These are phyloP conservation scores for Moesziomyces globuligerus DNA, from an alignment of 1,284 basidiomycete genomes.

Conservation along the genomic window DNA sequence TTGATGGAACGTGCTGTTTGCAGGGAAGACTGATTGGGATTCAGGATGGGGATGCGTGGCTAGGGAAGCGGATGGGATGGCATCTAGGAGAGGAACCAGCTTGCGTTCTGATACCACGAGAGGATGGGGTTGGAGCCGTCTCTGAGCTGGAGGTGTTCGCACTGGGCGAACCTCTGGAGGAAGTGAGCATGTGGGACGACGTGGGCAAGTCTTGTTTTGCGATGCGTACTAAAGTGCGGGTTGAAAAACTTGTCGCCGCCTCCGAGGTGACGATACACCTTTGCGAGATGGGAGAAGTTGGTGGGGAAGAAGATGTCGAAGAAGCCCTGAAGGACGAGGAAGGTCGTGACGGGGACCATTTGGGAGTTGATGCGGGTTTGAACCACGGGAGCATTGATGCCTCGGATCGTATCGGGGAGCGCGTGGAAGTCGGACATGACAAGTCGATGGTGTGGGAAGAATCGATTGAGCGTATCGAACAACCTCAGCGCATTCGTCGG, in stretches of 20 bases:
- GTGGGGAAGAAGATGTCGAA: conserved; percentile 99
- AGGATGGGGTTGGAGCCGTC: conserved; percentile 89
- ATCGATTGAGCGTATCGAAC: conserved; percentile 80
- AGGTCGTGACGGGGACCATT: conserved; percentile 83
- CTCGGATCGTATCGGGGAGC: conserved; percentile 84
- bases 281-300: conserved; percentile 78
- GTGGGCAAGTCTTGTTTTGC: conserved; percentile 17
- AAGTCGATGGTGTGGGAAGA: conserved; percentile 90
- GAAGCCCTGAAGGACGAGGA: conserved; percentile 92
- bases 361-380: conserved; percentile 87
- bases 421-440: conserved; percentile 91
- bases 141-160: conserved; percentile 74
- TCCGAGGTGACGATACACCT: conserved; percentile 41
- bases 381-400: conserved; percentile 90
- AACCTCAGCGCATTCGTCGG: conserved; percentile 91
- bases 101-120: conserved; percentile 88
- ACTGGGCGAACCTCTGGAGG: conserved; percentile 81
- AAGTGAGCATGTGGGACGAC: conserved; percentile 76
- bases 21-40: too few relatives aligned
- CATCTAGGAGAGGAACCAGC: conserved; percentile 69
- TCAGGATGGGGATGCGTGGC: too few relatives aligned
- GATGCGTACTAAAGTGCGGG: conserved; percentile 5
- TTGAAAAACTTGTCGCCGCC: conserved; percentile 9
- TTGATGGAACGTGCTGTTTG: too few relatives aligned
- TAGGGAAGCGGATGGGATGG: too few relatives aligned